Base-by-base conservation (phyloP, 2,329 filamentous ascomycete species). In the Paracamarosporium sp. region DNA sequence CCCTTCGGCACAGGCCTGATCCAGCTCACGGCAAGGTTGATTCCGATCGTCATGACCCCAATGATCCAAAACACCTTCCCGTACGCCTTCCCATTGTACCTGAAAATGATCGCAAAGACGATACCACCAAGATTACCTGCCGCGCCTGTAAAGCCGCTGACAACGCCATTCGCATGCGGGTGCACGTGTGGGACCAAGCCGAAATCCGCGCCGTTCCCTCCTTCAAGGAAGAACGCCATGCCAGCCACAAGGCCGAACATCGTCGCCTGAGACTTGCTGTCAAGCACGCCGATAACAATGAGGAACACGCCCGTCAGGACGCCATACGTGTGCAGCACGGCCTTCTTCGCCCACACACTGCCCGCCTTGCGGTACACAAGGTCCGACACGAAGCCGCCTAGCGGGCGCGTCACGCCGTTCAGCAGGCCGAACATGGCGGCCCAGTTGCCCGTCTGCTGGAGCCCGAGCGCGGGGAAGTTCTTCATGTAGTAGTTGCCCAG, bases 111-210 rank as follows among this genome's bases (percentile, higher is more conserved):
- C 13, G 91, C 89, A 69, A 94, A 96, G 28, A 95, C 73, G 41
- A 96, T 87, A 5, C 93, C 93, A 1, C 93, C 93, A 5, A 96
- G 75, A 67, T 96, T 97, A 0, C 93, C 92, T n/a, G 84, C 81
- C 0, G 90, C 92, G 3, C 93, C 92, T 0, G 91, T 89, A 28
- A 90, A 80, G 5, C 92, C 92, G 0, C 88, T 90, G 3, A 96
- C 84, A 50, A 86, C 80, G 41, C 92, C 93, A 73, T 96, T 96
- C 53, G 91, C 90, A 59, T 83, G 84, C 0, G 91, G 91, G 75
- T 93, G 89, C 2, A 96, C 89, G 71, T 96, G 92, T 4, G 92
- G 92, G 30, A 96, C 88, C 2, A 96, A 82, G 0, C 90, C 86
- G 76, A 94, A 96, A 77, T 90, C 93, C 25, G 90, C 87, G 0